A percentile compares a stretch with the other conserved stretches of the same genome.
phyloP scores from a whole-genome alignment of 345 rosid genomes.

The Alliaria petiolata region DNA sequence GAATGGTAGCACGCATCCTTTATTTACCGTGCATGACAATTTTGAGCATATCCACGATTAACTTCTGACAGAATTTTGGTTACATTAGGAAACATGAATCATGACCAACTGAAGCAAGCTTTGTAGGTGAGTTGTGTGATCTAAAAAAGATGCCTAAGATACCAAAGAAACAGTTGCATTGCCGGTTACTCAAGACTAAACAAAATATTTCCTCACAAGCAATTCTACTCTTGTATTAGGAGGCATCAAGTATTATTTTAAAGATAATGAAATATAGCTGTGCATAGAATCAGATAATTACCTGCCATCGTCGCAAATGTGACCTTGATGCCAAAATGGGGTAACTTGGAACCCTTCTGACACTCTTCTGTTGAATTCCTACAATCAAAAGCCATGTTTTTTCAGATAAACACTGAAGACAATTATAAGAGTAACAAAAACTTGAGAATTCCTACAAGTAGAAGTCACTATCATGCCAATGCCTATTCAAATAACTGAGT shows the following conservation, averaged over 20 bases:
- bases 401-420: not conserved
- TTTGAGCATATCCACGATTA: not conserved
- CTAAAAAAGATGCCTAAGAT: not conserved
- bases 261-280: not conserved
- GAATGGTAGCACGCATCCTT: not conserved
- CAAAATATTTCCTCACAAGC: not conserved
- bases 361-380: conserved; percentile 77
- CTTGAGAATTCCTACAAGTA: not conserved
- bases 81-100: not conserved
- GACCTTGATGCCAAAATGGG: conserved; percentile 97
- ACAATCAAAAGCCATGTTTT: conserved; percentile 18
- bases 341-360: conserved; percentile 89
- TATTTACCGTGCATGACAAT: not conserved
- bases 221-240: not conserved
- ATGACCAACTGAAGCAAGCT: not conserved
- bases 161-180: not conserved
- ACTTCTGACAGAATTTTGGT: not conserved
- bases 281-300: not conserved
- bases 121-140: not conserved
- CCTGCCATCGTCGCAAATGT: conserved; percentile 56
- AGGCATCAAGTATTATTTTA: not conserved
- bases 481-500: not conserved
- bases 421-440: not conserved
- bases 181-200: not conserved
- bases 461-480: not conserved